Evolutionary conservation across 192 early-diverging fungal genomes (phyloP), one percentile per base, ranked within the genome.

Genomic region (Rhizophagus prolifer): DNA sequence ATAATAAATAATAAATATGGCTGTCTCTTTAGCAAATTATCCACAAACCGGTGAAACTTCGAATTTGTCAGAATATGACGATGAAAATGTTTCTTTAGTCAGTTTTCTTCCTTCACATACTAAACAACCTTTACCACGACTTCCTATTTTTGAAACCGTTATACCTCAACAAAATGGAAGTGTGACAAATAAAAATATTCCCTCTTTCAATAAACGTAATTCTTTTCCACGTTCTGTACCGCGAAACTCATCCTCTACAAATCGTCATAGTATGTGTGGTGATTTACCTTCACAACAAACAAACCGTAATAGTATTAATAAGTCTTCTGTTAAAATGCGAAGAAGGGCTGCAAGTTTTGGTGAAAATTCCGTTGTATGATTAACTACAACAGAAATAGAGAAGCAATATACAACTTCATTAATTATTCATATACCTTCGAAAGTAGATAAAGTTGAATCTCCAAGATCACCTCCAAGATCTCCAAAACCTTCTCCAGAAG

Each of bases 211-310:
- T 54, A 54, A 54, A 38, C 12, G 6, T 12, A 38, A 68, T 36
- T 21, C 62, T 64, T 64, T 31, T 30, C 25, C 62, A 31, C 38
- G 21, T 44, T 26, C 14, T 26, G 54, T 34, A 47, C 12, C 54
- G 26, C n/a, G 66, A 30, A 23, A 72, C n/a, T 21, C n/a, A 23
- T 31, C 50, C 26, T 72, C 23, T 7, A 46, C 36, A 30, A 72
- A 44, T 44, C 71, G 71, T 16, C 71, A 72, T 59, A 72, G 71
- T 47, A 34, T 72, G 46, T 58, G 47, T 58, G 68, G 38, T 34
- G 68, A 70, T 23, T 14, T 70, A 6, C 68, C 41, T 25, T 16
- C 31, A 44, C 10, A 70, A 44, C 44, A 70, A 25, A 34, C n/a
- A 34, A 34, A 12, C n/a, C n/a, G 38, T 26, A 44, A 13, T 36